Evolutionary conservation across 148 eudicot species (phyloP).

Genomic region (Rhododendron simsii): DNA sequence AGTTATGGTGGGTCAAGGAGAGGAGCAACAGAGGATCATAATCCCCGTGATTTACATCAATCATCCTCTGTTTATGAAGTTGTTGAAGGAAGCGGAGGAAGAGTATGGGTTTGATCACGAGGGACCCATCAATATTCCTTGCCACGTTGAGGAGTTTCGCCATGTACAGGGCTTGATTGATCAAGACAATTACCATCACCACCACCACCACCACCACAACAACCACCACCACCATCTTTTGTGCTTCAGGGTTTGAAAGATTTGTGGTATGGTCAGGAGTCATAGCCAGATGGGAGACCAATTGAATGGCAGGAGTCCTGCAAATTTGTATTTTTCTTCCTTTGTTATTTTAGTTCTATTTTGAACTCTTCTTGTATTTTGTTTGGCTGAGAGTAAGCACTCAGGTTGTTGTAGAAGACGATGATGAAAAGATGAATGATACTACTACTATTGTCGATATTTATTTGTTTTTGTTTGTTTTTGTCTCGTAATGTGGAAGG

Average conservation of each 20-base stretch:
- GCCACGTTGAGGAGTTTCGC: constrained; percentile 71
- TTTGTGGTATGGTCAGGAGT: neutral
- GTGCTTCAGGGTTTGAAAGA: constrained; percentile 72
- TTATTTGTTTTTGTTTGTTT: neutral
- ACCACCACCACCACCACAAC: constrained; percentile 38
- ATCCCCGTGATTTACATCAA: constrained; percentile 73
- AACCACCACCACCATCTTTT: constrained; percentile 49
- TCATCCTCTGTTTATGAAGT: constrained; percentile 65
- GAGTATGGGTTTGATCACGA: constrained; percentile 81
- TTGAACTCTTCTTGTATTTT: neutral
- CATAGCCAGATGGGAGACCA: neutral
- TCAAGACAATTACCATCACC: constrained; percentile 33
- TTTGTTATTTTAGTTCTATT: neutral
- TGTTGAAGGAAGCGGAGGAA: constrained; percentile 81
- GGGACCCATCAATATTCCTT: constrained; percentile 85
- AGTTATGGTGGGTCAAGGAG: constrained; percentile 69
- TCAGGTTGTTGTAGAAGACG: neutral
- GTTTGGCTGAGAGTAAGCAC: neutral
- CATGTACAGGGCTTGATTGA: constrained; percentile 58
- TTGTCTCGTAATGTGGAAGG: neutral
- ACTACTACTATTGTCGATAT: neutral
- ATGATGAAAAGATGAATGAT: neutral
- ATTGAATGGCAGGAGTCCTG: neutral
- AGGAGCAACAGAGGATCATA: constrained; percentile 63
- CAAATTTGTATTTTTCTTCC: neutral